Conservation (phyloP, 2,329 filamentous ascomycete genomes). For the Neurospora crassa region DNA sequence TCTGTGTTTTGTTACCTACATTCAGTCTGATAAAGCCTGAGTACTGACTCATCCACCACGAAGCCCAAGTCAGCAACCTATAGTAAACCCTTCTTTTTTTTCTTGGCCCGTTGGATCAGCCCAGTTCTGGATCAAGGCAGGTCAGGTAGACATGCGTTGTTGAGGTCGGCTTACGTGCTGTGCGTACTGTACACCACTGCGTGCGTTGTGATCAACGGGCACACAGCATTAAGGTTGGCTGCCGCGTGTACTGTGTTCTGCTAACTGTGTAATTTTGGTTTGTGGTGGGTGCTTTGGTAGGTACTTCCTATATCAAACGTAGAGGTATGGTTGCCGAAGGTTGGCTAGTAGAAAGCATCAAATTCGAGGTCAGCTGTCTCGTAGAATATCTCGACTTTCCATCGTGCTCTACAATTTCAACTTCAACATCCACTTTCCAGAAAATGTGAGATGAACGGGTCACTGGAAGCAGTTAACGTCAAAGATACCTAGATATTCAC, state of each 20-base stretch:
- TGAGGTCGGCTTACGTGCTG: neutral
- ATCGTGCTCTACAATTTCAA: neutral
- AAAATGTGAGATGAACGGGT: neutral
- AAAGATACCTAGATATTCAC: neutral
- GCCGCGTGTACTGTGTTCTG: neutral
- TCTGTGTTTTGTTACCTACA: neutral
- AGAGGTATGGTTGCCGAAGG: neutral
- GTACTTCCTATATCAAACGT: neutral
- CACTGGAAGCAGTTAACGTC: neutral
- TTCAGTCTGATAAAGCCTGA: neutral
- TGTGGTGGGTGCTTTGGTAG: neutral
- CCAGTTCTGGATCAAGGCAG: neutral
- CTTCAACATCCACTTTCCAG: neutral
- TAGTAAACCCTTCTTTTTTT: neutral
- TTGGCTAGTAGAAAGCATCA: too few species aligned
- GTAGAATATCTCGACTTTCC: neutral
- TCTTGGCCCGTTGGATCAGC: neutral
- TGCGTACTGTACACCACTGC: neutral
- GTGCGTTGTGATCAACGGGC: neutral
- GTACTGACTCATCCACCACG: neutral
- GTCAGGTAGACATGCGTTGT: neutral
- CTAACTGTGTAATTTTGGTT: neutral
- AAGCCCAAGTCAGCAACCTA: neutral
- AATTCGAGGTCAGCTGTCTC: neutral
- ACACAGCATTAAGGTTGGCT: neutral